Evolutionary conservation across 441 rosid genomes (phyloP), one percentile per base, ranked within the genome.

Genomic region (Francoa sonchifolia): DNA sequence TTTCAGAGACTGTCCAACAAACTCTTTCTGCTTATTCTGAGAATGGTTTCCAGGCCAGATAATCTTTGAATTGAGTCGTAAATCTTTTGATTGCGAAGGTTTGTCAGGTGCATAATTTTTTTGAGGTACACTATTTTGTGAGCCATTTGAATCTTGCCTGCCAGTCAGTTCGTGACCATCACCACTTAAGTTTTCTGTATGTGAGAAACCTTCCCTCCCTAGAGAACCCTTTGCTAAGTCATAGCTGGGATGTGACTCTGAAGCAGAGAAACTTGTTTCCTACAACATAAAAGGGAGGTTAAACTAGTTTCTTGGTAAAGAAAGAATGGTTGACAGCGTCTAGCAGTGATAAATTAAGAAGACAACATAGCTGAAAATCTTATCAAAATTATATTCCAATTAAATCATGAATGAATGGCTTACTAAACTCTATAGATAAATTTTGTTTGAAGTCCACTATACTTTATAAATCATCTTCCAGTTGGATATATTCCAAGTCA

Each of bases 191-290:
- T 34, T 40, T 37, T 39, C 42, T 38, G n/a, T 28, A 9, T 43
- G 22, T 0, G 49, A 54, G 12, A 46, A 41, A 21, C 37, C 39
- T 44, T 50, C 66, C 42, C 46, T 55, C 14, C 31, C 58, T 2
- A 46, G 33, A 19, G 61, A 61, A 41, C 33, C 52, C 33, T 57
- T 67, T 11, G 48, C 69, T 4, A 70, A 67, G 29, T 56, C 71
- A 34, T 51, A 66, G 55, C 65, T 70, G 45, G 34, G 50, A 37
- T 40, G 38, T 33, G 83, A 75, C 39, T 40, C 70, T 10, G 68
- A 59, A 20, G 60, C 29, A 2, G 48, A 55, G 23, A 59, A 48
- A 52, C 59, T 65, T 13, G 61, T 33, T 40, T 61, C 75, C 75
- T 72, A 44, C 23, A 42, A 27, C 19, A 13, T 26, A 37, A 23